Base-by-base conservation (phyloP, 371 early-diverging fungal genomes). In the Syncephalis fuscata region DNA sequence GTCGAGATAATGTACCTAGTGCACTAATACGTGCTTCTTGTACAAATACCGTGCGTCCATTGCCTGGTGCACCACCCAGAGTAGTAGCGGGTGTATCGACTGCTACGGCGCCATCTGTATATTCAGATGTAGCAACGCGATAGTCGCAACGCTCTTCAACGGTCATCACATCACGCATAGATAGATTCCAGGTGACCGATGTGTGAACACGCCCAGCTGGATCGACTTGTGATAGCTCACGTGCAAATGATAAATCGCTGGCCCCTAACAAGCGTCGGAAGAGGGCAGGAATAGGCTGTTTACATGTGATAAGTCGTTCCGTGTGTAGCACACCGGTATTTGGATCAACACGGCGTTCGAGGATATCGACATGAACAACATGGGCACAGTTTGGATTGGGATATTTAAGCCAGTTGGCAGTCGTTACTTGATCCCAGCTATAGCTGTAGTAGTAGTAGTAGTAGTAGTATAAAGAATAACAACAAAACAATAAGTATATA, bases 331-430 rank as follows among this genome's bases (percentile, higher is more conserved):
- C 56, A 48, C 92, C 91, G 0, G 88, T 85, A 21, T 67, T 68
- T 11, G 86, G 81, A 59, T 89, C 85, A 16, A 97, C 70, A 3
- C 63, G 60, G 36, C 91, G 73, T 50, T 78, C 66, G 45, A 94
- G 71, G 21, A 87, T 76, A 66, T 94, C 97, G 24, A 92, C 90
- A 52, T 84, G 80, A 38, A 83, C 59, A 44, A 96, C 95, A 54
- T 96, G 97, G 45, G 82, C 74, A 26, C 87, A 78, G 39, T 78
- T 70, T 36, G 85, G 87, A 61, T 96, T 96, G 7, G 97, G 97
- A 65, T 96, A 96, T 67, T 96, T 96, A 60, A 79, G 75, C 89
- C 89, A 96, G 62, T 87, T 81, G 41, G 91, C 97, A 11, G 80
- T 70, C 19, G 92, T 90, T 19, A 93, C 84, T 15, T 82, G 71